Conservation (phyloP, 129 eudicot genomes). For the Flaveria brownii region DNA sequence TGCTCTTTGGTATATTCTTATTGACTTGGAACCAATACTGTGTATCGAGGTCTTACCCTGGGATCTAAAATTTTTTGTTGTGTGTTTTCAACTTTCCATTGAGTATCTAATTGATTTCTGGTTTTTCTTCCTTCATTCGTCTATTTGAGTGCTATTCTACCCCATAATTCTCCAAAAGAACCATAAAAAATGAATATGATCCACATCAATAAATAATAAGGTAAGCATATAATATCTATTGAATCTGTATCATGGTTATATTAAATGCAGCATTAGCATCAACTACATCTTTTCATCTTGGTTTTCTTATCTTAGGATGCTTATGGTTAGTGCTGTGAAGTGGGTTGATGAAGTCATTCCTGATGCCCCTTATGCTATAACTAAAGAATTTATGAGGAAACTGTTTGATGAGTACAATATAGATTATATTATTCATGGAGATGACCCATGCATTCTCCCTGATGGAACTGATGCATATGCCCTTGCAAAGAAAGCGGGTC, state of each 20-base stretch:
- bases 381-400: conserved; percentile 94
- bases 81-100: neutral
- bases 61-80: neutral
- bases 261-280: neutral
- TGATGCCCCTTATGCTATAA: conserved; percentile 99
- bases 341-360: conserved; percentile 99
- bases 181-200: neutral
- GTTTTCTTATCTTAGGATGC: conserved; percentile 59
- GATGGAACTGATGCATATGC: conserved; percentile 99
- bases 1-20: conserved; percentile 8
- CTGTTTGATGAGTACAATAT: conserved; percentile 86
- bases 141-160: conserved; percentile 10
- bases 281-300: neutral
- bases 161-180: neutral
- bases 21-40: neutral
- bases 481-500: conserved; percentile 97
- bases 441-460: conserved; percentile 95
- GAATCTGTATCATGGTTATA: neutral
- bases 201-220: neutral
- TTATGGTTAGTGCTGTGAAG: conserved; percentile 93
- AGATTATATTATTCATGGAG: conserved; percentile 97
- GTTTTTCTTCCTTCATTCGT: neutral
- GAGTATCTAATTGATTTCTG: neutral
- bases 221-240: neutral
- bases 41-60: neutral